Evolutionary conservation across 257 asterid species (phyloP), one percentile per base, ranked within the genome.

Genomic region (Solanum arcanum): DNA sequence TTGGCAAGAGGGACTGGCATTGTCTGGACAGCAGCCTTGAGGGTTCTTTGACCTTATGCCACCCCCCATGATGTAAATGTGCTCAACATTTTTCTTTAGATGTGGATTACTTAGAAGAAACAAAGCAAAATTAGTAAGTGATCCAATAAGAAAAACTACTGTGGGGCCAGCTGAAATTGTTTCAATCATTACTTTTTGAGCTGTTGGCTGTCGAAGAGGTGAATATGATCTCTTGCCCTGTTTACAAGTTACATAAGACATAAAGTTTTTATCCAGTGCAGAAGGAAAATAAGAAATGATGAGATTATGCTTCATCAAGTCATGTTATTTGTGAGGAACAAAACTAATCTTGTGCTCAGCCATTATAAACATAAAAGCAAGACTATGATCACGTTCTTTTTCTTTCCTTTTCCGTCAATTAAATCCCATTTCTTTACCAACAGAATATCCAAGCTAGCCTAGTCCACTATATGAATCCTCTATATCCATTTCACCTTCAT

Each of bases 61-160:
- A 69, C 98, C 99, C 3, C 98, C 98, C 99, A 96, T 93, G 46
- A 94, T 83, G 86, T 94, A 96, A 78, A 96, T 90, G 49, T 95
- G 98, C 89, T 92, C 59, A 35, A 95, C 83, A 72, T 96, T 92
- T 35, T 90, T 93, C 94, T 93, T 96, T 90, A 95, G 86, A 90
- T 90, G 91, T 11, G 97, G 98, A 89, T 95, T 94, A 13, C 86
- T 93, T 98, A 95, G 89, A 7, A 96, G 91, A 84, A 96, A 95
- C 35, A 93, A 69, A n/a, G 93, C 98, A 35, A 95, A 83, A 85
- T 96, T 95, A 0, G 99, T 95, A 70, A 70, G 86, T 16, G 94
- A 86, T 78, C 98, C 98, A 3, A 88, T 90, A n/a, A 90, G 27
- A 82, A 95, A 91, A 23, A 96, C 92, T 31, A 93, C 92, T 16